Conservation (phyloP, 306 rosid genomes). For the Trichosanthes truncata region DNA sequence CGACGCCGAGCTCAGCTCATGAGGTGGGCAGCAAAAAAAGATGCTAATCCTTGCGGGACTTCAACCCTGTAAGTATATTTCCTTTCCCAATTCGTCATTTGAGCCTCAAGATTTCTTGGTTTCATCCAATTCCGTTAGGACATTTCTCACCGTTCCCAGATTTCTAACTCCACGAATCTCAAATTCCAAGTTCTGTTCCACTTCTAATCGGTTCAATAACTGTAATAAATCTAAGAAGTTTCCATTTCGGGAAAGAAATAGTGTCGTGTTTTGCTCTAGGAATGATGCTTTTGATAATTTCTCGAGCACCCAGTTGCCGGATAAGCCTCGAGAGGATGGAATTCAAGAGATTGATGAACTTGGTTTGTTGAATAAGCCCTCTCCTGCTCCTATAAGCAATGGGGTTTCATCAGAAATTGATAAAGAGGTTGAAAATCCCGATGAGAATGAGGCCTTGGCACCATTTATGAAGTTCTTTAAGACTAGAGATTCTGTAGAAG, state of each 20-base stretch:
- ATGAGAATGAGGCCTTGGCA: constrained; percentile 45
- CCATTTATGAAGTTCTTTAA: constrained; percentile 85
- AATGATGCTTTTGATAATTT: constrained; percentile 44
- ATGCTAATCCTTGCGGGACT: constrained; percentile 41
- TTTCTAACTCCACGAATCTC: constrained; percentile 10
- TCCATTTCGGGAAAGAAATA: constrained; percentile 26
- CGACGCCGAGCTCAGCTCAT: constrained; percentile 27
- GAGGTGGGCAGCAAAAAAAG: constrained; percentile 31
- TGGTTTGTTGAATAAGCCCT: constrained; percentile 68
- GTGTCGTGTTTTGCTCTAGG: constrained; percentile 40
- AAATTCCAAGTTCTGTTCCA: constrained; percentile 16
- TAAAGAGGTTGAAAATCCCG: constrained; percentile 20
- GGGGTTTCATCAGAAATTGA: constrained; percentile 33
- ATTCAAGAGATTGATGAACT: constrained; percentile 45
- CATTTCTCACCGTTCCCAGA: constrained; percentile 4
- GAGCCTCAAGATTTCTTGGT: constrained; percentile 10
- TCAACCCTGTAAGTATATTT: constrained; percentile 38
- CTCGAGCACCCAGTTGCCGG: constrained; percentile 37
- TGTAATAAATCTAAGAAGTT: constrained; percentile 24
- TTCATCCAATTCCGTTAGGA: constrained; percentile 14
- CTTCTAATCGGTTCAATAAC: constrained; percentile 12
- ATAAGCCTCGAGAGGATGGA: constrained; percentile 24
- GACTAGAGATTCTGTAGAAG: constrained; percentile 32
- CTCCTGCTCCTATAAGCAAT: constrained; percentile 31
- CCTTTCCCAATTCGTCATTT: constrained; percentile 16